phyloP scores from a whole-genome alignment of 805 yeast species.

The Myxozyma geophila region DNA sequence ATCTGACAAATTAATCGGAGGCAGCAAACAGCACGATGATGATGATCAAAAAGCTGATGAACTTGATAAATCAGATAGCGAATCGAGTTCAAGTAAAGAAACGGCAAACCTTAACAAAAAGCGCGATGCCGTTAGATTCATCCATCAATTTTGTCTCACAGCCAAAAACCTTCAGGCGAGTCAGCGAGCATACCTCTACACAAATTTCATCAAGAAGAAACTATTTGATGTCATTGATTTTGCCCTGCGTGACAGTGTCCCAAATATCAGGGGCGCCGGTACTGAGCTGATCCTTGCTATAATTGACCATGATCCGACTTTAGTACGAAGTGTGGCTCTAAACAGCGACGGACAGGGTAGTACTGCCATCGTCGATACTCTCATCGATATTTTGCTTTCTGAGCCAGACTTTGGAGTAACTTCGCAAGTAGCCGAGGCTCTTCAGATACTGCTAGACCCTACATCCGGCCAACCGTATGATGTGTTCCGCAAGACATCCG shows the following conservation, averaged over 20 bases:
- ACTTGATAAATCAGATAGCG: not conserved
- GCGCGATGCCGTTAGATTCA: constrained; percentile 73
- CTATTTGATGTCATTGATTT: constrained; percentile 70
- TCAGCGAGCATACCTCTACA: constrained; percentile 69
- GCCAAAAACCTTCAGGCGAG: constrained; percentile 67
- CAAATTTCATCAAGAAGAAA: constrained; percentile 66
- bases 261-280: constrained; percentile 63
- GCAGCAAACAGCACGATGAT: constrained; percentile 1
- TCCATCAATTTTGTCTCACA: constrained; percentile 78
- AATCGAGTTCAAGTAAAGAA: not conserved
- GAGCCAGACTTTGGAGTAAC: constrained; percentile 74
- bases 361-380: constrained; percentile 42
- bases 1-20: not conserved
- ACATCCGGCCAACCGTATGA: constrained; percentile 37
- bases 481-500: constrained; percentile 18
- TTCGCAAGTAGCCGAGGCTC: constrained; percentile 82
- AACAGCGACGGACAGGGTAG: constrained; percentile 1
- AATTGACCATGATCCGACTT: constrained; percentile 75
- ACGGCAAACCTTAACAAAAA: constrained; percentile 43
- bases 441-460: constrained; percentile 73
- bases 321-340: constrained; percentile 23
- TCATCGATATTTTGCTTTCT: constrained; percentile 63
- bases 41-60: not conserved
- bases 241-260: constrained; percentile 63
- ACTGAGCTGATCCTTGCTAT: constrained; percentile 80